Evolutionary conservation across 495 filamentous ascomycete genomes (phyloP), one percentile per base, ranked within the genome.

Genomic region (Neurospora intermedia): DNA sequence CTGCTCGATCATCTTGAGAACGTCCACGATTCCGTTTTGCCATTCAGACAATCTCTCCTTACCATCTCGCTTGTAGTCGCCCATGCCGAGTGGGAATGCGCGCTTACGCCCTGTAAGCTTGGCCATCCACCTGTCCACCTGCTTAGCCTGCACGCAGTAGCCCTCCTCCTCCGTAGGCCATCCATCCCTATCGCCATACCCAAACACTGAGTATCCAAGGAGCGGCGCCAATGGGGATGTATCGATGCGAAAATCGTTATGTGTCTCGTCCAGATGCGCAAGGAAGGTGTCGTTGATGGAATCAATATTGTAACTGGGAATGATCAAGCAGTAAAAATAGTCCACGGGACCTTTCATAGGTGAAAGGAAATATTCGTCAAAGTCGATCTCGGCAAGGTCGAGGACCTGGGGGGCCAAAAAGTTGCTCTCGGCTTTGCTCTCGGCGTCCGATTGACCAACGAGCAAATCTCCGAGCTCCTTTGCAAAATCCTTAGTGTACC

Each of bases 191-290:
- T 98, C 95, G 23, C 95, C 95, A 76, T 97, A 91, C 0, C 95
- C 95, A 84, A 98, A 98, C 3, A 98, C 95, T 0, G 91, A 92
- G 77, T 96, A 98, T 13, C 95, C 95, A 5, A 93, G 83, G 46
- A 98, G 81, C 11, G 82, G 82, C 0, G 91, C 90, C 54, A 98
- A 80, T 0, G 96, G 91, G 2, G 92, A 91, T 0, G 94, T 97
- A 79, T 97, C 94, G 73, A 98, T 96, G 23, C 95, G 90, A 83
- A 98, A 98, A 80, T 98, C 95, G 82, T 98, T 87, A 77, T 98
- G 94, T 0, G 94, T 98, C 77, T 98, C 95, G 76, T 90, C 85
- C 15, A 98, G 81, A 80, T 98, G 93, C 69, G 89, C 87, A 16
- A 98, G 82, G 78, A 98, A 93, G 20, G 86, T 92, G 79, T 92